These are phyloP conservation scores for Selaginella tamariscina DNA, from an alignment of 75 land plant genomes.

Conservation along the genomic window DNA sequence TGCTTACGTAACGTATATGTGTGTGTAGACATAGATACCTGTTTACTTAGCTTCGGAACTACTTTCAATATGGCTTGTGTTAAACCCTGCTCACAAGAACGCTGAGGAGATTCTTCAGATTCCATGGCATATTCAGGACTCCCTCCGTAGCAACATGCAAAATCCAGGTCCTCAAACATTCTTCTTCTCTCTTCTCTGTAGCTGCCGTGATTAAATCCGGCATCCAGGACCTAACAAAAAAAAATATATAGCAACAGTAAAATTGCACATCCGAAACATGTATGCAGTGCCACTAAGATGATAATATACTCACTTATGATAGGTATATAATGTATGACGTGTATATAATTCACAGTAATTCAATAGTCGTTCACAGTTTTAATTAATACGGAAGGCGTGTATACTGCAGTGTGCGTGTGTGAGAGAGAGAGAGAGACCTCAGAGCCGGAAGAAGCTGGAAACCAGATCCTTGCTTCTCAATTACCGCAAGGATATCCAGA, in stretches of 20 bases:
- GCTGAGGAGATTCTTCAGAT: not conserved
- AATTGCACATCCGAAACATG: no score
- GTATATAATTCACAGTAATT: no score
- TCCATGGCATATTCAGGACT: no score
- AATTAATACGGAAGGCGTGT: slow-evolving; percentile 5
- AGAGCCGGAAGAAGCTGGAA: slow-evolving; percentile 25
- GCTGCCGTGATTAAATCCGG: not conserved
- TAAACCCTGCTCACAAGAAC: not conserved
- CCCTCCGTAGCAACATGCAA: not conserved
- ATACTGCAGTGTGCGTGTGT: slow-evolving; percentile 45
- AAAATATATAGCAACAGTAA: no score
- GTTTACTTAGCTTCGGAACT: not conserved
- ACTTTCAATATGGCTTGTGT: not conserved
- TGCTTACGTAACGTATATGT: no score
- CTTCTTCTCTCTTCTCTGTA: not conserved
- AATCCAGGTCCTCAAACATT: not conserved
- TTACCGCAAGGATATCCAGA: slow-evolving; percentile 29
- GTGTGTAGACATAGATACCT: no score
- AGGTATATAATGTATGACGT: no score
- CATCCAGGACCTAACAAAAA: not conserved
- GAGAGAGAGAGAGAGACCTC: slow-evolving; percentile 48
- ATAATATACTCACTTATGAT: no score
- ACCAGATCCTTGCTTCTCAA: slow-evolving; percentile 26
- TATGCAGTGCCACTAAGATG: no score
- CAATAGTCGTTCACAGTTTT: not conserved